phyloP scores from a whole-genome alignment of 2,329 filamentous ascomycete species.

The Thielaviopsis musarum region DNA sequence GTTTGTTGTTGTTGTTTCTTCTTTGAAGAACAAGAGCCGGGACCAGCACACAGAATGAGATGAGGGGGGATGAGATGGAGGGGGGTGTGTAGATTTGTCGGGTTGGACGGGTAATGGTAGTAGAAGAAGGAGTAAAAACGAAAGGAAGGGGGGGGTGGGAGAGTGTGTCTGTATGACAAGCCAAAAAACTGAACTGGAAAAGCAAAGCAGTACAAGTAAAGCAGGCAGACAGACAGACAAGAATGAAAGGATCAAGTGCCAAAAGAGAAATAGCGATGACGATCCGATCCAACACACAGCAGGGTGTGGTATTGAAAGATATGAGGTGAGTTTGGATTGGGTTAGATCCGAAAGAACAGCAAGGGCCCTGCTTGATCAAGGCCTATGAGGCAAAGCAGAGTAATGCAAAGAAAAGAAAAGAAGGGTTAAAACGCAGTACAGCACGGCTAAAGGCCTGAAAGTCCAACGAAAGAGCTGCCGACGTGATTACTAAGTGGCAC shows the following conservation, averaged over 20 bases:
- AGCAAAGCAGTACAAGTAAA: not conserved
- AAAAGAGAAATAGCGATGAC: not conserved
- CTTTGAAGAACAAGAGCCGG: slow-evolving; percentile 1
- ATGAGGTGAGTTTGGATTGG: not conserved
- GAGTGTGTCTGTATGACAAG: not conserved
- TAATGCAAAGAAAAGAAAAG: not conserved
- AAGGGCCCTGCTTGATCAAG: not conserved
- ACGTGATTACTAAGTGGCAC: not conserved
- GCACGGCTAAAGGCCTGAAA: not conserved
- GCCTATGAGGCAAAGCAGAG: not conserved
- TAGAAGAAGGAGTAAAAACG: not conserved
- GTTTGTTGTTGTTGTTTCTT: not conserved
- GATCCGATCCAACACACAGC: not conserved
- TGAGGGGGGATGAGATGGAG: not conserved
- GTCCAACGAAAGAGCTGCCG: not conserved
- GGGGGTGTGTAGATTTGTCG: not conserved
- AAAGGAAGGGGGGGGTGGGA: not conserved
- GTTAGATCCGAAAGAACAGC: not conserved
- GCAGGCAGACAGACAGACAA: not conserved
- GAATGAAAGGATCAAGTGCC: not conserved
- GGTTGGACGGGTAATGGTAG: not conserved
- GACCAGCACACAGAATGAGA: not conserved
- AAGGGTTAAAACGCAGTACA: not conserved
- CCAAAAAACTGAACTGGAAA: not conserved
- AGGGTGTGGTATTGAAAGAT: not conserved